Evolutionary conservation across 306 rosid species (phyloP).

Genomic region (Cicer cuneatum): DNA sequence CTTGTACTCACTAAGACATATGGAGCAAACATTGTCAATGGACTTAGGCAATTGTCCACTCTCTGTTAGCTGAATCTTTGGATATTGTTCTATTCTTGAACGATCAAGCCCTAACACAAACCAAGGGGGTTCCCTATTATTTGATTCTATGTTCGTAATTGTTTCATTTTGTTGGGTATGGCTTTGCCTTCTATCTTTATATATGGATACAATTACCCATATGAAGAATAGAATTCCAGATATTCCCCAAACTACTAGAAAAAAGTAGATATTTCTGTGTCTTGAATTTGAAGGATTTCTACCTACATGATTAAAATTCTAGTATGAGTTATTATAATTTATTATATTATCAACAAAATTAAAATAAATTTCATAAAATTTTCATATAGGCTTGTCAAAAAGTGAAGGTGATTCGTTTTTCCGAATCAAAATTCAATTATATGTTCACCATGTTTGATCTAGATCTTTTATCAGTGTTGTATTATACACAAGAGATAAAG

Average conservation of each 20-base stretch:
- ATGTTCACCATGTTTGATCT: no score
- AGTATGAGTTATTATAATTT: slow-evolving; percentile 30
- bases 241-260: slow-evolving; percentile 41
- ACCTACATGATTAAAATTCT: slow-evolving; percentile 2
- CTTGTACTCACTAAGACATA: slow-evolving; percentile 70
- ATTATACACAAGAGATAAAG: no score
- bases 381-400: not conserved
- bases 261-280: not conserved
- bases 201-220: slow-evolving; percentile 22
- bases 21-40: slow-evolving; percentile 62
- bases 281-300: slow-evolving; percentile 16
- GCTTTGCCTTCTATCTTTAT: not conserved
- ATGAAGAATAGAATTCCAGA: slow-evolving; percentile 47
- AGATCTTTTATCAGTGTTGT: no score
- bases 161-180: not conserved
- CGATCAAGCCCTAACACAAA: slow-evolving; percentile 49
- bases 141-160: not conserved
- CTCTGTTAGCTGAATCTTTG: slow-evolving; percentile 58
- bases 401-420: no score
- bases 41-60: slow-evolving; percentile 62
- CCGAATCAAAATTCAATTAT: no score
- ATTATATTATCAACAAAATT: not conserved
- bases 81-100: slow-evolving; percentile 62
- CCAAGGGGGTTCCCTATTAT: not conserved
- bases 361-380: not conserved